Base-by-base conservation (phyloP, 164 flowering plant species). In the Berberis vulgaris region DNA sequence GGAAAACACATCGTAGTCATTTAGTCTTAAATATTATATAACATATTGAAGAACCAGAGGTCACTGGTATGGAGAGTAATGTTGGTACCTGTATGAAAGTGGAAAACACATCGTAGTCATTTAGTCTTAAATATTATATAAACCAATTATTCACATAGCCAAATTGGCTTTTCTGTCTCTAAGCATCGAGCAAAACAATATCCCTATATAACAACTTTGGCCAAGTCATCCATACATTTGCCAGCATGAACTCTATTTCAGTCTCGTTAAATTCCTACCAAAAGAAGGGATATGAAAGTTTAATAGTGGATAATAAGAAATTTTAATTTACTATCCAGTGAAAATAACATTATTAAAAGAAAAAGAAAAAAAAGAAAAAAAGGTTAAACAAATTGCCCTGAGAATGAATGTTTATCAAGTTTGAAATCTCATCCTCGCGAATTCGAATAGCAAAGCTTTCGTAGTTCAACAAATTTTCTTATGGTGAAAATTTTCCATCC, bases 401-500 rank as follows among this genome's bases (percentile, higher is more conserved):
- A 94, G 90, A 81, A 83, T 46, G 49, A 46, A 46, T 84, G 42
- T 82, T 77, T 42, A 86, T 74, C 81, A 92, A 62, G 70, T 84
- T 76, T 61, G 98, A 95, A 63, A 92, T 89, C 66, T 86, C 96
- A 78, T 86, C 96, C 75, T 92, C 98, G 6, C 54, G 59, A 49
- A 92, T 75, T 57, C 96, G 88, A 62, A 92, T 88, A 41, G 90
- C 85, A 78, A 92, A 92, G 76, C 96, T 92, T 4, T 86, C 86
- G 71, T 89, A 89, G 79, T 85, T 86, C 66, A 92, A 86, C 65
- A 92, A 77, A 75, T 92, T 92, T 78, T 92, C 98, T 47, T 84
- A 89, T 4, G 96, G 96, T 52, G 89, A 77, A 71, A 70, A 89
- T 71, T 89, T 88, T 57, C 96, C 98, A 76, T 92, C 98, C 98